Conservation (phyloP, 2,329 filamentous ascomycete species). For the Pseudocercospora crystallina region DNA sequence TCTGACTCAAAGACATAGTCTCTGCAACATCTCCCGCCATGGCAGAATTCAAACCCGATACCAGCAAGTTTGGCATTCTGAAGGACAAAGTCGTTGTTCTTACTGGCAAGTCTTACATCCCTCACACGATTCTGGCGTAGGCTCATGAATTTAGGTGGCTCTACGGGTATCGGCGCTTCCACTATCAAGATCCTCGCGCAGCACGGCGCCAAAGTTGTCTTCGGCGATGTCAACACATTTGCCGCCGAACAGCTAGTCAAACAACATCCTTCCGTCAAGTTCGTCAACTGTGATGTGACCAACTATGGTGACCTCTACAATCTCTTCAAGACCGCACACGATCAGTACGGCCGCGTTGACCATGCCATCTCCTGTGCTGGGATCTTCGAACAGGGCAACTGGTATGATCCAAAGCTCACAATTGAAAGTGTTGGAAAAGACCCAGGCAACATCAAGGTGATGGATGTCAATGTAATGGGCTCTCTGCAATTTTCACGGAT, state of each 20-base stretch:
- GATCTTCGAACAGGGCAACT: constrained; percentile 45
- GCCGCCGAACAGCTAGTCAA: constrained; percentile 10
- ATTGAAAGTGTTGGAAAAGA: constrained; percentile 43
- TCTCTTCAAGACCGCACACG: constrained; percentile 49
- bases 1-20: neutral
- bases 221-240: constrained; percentile 41
- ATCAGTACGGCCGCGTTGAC: constrained; percentile 49
- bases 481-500: constrained; percentile 49
- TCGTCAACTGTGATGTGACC: constrained; percentile 48
- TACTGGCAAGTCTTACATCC: constrained; percentile 27
- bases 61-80: constrained; percentile 13
- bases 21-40: constrained; percentile 1
- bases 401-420: constrained; percentile 47
- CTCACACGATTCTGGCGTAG: neutral
- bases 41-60: constrained; percentile 17
- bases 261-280: constrained; percentile 29
- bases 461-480: constrained; percentile 48
- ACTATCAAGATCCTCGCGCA: constrained; percentile 42
- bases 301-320: constrained; percentile 47
- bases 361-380: constrained; percentile 52
- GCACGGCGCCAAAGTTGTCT: constrained; percentile 43
- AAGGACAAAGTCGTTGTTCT: constrained; percentile 35
- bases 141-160: constrained; percentile 33
- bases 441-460: constrained; percentile 38
- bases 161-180: constrained; percentile 48